A percentile compares a stretch with the other conserved stretches of the same genome.
Conservation (phyloP, 805 yeast genomes). For the Candida nemodendra region DNA sequence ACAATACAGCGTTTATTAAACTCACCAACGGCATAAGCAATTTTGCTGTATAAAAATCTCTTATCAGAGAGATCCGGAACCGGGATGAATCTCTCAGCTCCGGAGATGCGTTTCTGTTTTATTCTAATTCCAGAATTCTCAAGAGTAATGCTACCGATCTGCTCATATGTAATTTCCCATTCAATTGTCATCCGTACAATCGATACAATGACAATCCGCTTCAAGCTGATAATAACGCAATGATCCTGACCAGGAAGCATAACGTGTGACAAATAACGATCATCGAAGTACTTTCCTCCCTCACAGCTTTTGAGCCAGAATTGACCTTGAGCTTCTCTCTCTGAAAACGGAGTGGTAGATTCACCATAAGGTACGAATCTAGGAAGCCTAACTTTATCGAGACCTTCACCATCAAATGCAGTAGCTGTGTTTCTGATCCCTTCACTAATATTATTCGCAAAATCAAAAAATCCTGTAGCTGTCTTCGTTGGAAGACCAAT, state of each 20-base stretch:
- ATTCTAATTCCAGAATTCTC: constrained; percentile 80
- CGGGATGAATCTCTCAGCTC: constrained; percentile 63
- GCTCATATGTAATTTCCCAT: constrained; percentile 71
- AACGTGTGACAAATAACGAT: constrained; percentile 81
- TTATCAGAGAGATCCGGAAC: constrained; percentile 66
- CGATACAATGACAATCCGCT: constrained; percentile 64
- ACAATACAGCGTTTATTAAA: constrained; percentile 55
- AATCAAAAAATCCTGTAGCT: constrained; percentile 89
- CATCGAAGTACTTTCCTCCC: constrained; percentile 74
- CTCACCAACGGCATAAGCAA: constrained; percentile 77
- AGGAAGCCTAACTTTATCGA: constrained; percentile 81
- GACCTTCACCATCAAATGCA: constrained; percentile 74
- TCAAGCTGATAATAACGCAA: constrained; percentile 73
- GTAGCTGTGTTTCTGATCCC: constrained; percentile 93
- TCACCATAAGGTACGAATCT: constrained; percentile 70
- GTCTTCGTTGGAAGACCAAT: constrained; percentile 96
- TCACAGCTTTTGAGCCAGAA: constrained; percentile 82
- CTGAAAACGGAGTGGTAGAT: constrained; percentile 69
- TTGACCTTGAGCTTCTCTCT: constrained; percentile 91
- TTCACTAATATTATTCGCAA: constrained; percentile 89
- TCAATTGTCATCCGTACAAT: constrained; percentile 57
- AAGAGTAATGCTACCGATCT: constrained; percentile 66
- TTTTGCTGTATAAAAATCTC: constrained; percentile 63
- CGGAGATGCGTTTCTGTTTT: constrained; percentile 43
- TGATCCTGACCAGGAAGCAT: constrained; percentile 77